phyloP scores from a whole-genome alignment of 2,329 filamentous ascomycete genomes.

The Colletotrichum tofieldiae region DNA sequence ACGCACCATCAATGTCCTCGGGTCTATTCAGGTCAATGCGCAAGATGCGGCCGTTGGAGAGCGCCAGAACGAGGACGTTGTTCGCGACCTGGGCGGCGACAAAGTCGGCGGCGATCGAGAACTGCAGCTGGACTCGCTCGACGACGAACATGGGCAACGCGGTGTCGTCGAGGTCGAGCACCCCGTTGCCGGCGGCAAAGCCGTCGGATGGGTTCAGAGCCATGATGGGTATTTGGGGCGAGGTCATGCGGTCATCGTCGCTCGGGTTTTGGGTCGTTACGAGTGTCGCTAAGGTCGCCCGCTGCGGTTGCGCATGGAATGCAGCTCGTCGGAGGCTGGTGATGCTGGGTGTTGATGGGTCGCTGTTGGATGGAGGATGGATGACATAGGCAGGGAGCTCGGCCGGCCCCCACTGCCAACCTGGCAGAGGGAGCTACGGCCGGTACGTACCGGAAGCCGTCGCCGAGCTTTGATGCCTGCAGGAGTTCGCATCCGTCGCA shows the following conservation, averaged over 20 bases:
- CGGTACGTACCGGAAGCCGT: slow-evolving; percentile 36
- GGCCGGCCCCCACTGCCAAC: slow-evolving; percentile 19
- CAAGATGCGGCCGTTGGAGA: slow-evolving; percentile 92
- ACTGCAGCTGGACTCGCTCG: slow-evolving; percentile 92
- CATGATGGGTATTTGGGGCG: slow-evolving; percentile 62
- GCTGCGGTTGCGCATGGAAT: slow-evolving; percentile 31
- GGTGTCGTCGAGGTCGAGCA: slow-evolving; percentile 69
- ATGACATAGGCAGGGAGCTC: slow-evolving; percentile 42
- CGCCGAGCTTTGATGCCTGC: background rate
- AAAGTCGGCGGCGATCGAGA: slow-evolving; percentile 94
- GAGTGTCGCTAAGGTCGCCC: slow-evolving; percentile 24
- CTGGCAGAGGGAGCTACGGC: slow-evolving; percentile 2
- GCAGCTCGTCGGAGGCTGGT: slow-evolving; percentile 33
- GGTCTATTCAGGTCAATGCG: slow-evolving; percentile 95
- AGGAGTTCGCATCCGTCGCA: background rate
- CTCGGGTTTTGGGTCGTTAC: slow-evolving; percentile 13
- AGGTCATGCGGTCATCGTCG: slow-evolving; percentile 38
- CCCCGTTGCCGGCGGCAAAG: slow-evolving; percentile 77
- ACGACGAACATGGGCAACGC: slow-evolving; percentile 94
- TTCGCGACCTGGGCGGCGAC: slow-evolving; percentile 97
- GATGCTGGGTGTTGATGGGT: slow-evolving; percentile 27
- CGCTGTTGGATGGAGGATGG: slow-evolving; percentile 35
- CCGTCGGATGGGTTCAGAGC: slow-evolving; percentile 80
- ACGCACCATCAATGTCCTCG: slow-evolving; percentile 90
- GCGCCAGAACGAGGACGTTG: slow-evolving; percentile 92